Percentiles rank a stretch among this genome's conserved stretches.
Conservation (phyloP, 352 stramenopile species). For the Globisporangium ultimum region DNA sequence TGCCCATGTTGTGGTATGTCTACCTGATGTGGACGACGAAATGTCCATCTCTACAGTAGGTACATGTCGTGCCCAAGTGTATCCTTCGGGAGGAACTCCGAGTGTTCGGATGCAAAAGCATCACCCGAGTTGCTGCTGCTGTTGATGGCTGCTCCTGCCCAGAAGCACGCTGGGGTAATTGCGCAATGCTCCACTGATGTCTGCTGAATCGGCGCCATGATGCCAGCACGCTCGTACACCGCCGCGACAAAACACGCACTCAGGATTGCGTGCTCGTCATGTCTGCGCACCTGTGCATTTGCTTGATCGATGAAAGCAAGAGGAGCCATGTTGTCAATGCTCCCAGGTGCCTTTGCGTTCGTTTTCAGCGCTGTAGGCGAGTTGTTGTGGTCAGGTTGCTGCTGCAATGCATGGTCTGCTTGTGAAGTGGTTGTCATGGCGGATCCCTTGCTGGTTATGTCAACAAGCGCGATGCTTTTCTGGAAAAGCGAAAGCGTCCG, state of each 20-base stretch:
- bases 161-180: neutral
- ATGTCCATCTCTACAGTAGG: neutral
- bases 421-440: too few relatives aligned
- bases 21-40: too few relatives aligned
- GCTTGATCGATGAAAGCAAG: neutral
- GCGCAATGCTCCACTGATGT: neutral
- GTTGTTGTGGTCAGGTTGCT: too few relatives aligned
- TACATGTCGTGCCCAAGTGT: constrained; percentile 15
- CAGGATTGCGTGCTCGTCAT: constrained; percentile 18
- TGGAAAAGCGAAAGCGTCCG: neutral
- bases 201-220: constrained; percentile 15
- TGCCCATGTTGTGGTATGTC: too few relatives aligned
- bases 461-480: neutral
- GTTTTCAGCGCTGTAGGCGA: too few relatives aligned
- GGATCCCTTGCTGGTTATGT: too few relatives aligned
- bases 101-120: neutral
- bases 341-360: too few relatives aligned
- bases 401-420: too few relatives aligned
- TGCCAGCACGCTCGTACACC: constrained; percentile 35
- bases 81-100: constrained; percentile 6
- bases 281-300: neutral
- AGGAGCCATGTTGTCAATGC: too few relatives aligned
- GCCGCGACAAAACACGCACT: constrained; percentile 32
- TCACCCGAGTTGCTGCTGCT: too few relatives aligned
- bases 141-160: neutral